Evolutionary conservation across 2,329 filamentous ascomycete species (phyloP), one percentile per base, ranked within the genome.

Genomic region (Orbilia blumenaviensis): DNA sequence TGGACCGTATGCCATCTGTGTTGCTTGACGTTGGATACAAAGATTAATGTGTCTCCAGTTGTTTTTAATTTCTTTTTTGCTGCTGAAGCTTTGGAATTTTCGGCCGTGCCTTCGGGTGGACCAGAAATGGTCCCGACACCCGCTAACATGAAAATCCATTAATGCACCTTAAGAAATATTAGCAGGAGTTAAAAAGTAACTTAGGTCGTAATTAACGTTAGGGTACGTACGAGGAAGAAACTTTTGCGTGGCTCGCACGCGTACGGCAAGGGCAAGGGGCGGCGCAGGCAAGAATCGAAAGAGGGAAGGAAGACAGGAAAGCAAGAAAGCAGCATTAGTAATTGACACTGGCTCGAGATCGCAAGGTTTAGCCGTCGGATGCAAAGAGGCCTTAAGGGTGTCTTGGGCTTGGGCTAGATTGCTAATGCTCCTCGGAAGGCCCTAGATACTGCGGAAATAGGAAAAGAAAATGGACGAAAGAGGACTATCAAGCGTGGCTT

Each of bases 11-110:
- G n/a, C n/a, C 46, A n/a, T 52, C 32, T 56, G 68, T 48, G 68
- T 73, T 73, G 67, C 48, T 48, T 41, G 58, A 58, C 60, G 67
- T 72, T 72, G 68, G 48, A 52, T 61, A 36, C 32, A n/a, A n/a
- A n/a, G n/a, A n/a, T n/a, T n/a, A n/a, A n/a, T n/a, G n/a, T n/a
- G n/a, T n/a, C n/a, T n/a, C n/a, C n/a, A 23, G 12, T 16, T 42
- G 16, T 44, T 21, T 61, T 14, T 52, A 34, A 34, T 64, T 66
- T 52, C 32, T 32, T 54, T 41, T 42, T 42, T 44, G 8, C 21
- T 46, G 16, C 21, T 46, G 21, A 25, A 46, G 42, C 2, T 10
- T 46, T 50, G 27, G 46, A 36, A 38, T 38, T 18, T 16, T 56
- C 66, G 66, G 66, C 66, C 29, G 8, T 58, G 66, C 66, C 66